Percentiles rank a stretch among this genome's conserved stretches.
These are phyloP conservation scores for Xylariaceae sp. DNA, from an alignment of 2,329 filamentous ascomycete species.

Conservation along the genomic window DNA sequence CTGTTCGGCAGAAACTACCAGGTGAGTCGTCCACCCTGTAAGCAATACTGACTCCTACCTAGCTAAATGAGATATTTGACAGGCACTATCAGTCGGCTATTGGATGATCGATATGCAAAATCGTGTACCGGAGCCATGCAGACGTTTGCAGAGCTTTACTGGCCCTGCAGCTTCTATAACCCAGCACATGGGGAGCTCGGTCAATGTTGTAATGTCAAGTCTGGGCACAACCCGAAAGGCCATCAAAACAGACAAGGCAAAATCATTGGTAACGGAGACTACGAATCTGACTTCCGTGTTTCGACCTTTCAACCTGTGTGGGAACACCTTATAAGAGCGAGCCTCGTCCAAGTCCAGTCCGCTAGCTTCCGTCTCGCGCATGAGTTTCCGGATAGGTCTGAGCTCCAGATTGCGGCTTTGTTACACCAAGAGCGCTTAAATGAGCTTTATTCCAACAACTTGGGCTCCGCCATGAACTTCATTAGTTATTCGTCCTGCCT, in stretches of 20 bases:
- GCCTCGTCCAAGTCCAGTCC: constrained; percentile 38
- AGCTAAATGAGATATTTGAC: background rate
- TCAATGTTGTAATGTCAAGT: constrained; percentile 41
- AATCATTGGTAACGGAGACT: constrained; percentile 43
- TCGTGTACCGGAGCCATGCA: constrained; percentile 40
- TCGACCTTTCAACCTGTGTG: constrained; percentile 35
- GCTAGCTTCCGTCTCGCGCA: constrained; percentile 37
- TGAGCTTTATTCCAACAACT: constrained; percentile 39
- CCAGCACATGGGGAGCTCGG: constrained; percentile 34
- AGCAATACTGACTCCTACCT: background rate
- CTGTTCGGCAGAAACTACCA: constrained; percentile 41
- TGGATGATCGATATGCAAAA: constrained; percentile 41
- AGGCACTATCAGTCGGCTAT: constrained; percentile 40
- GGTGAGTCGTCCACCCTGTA: constrained; percentile 20
- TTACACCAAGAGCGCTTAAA: constrained; percentile 41
- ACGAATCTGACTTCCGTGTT: constrained; percentile 38
- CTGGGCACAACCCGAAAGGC: constrained; percentile 42
- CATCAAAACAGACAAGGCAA: constrained; percentile 43
- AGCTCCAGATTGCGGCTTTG: constrained; percentile 39
- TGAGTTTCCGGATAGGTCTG: constrained; percentile 37
- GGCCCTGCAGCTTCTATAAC: constrained; percentile 40
- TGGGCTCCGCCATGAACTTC: constrained; percentile 37
- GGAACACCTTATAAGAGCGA: constrained; percentile 38
- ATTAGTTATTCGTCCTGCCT: constrained; percentile 42
- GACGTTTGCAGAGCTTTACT: constrained; percentile 41